phyloP scores from a whole-genome alignment of 352 stramenopile species.

The Phytophthora nicotianae region DNA sequence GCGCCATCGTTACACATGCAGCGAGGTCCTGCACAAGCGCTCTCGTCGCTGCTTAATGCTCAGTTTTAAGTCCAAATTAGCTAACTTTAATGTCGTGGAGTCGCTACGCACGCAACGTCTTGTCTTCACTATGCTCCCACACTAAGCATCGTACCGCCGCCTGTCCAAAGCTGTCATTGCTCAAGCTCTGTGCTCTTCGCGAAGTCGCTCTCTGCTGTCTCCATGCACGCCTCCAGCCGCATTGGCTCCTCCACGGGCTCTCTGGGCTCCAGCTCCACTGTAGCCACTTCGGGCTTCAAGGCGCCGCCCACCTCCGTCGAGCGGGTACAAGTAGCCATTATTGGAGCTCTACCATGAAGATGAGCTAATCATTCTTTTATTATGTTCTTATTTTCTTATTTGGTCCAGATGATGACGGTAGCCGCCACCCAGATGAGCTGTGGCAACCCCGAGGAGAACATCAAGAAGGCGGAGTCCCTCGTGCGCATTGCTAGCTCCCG shows the following conservation, averaged over 20 bases:
- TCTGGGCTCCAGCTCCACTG: slow-evolving; percentile 34
- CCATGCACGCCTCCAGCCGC: slow-evolving; percentile 43
- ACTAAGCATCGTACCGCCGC: slow-evolving; percentile 5
- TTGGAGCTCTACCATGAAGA: slow-evolving; percentile 16
- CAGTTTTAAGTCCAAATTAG: slow-evolving; percentile 3
- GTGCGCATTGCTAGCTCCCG: slow-evolving; percentile 88
- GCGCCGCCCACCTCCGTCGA: slow-evolving; percentile 56
- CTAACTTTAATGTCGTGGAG: slow-evolving; percentile 4
- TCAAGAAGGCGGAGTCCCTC: slow-evolving; percentile 90
- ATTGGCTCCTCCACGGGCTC: slow-evolving; percentile 41
- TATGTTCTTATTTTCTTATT: slow-evolving; percentile 14
- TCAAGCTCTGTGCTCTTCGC: background rate
- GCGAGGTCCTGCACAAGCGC: too few relatives aligned
- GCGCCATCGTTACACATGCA: slow-evolving; percentile 16
- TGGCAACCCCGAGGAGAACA: slow-evolving; percentile 87
- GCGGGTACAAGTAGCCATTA: slow-evolving; percentile 35
- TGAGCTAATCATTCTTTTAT: slow-evolving; percentile 3
- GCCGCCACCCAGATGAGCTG: slow-evolving; percentile 90
- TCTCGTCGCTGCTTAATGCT: background rate
- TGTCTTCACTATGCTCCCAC: slow-evolving; percentile 4
- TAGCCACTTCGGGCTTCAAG: slow-evolving; percentile 35
- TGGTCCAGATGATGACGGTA: slow-evolving; percentile 80
- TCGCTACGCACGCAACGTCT: slow-evolving; percentile 10
- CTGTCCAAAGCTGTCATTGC: slow-evolving; percentile 15
- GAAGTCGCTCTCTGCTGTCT: background rate